Conservation (phyloP, 805 yeast genomes). For the Candida tammaniensis region DNA sequence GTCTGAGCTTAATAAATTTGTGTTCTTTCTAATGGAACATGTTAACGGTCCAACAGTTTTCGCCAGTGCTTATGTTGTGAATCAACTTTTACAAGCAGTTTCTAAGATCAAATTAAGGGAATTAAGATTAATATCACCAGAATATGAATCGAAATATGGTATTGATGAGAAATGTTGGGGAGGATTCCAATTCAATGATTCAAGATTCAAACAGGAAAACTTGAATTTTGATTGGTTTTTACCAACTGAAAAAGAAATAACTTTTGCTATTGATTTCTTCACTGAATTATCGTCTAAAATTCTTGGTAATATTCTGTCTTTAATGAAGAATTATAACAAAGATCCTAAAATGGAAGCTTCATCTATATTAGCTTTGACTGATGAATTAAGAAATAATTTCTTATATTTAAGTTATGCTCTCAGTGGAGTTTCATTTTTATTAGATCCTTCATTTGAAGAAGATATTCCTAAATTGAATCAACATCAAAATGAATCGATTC, state of each 20-base stretch:
- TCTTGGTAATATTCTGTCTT: conserved; percentile 38
- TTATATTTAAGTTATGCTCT: conserved; percentile 56
- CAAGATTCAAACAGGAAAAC: conserved; percentile 47
- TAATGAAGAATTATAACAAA: conserved; percentile 24
- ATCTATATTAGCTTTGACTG: conserved; percentile 34
- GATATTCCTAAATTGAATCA: conserved; percentile 37
- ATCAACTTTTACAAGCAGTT: conserved; percentile 61
- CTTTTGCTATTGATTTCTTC: conserved; percentile 60
- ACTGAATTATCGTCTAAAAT: conserved; percentile 45
- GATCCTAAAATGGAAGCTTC: conserved; percentile 17
- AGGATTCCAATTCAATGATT: conserved; percentile 57
- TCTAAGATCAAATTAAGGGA: conserved; percentile 61
- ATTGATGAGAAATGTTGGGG: conserved; percentile 67
- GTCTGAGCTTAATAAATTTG: conserved; percentile 46
- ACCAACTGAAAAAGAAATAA: conserved; percentile 57
- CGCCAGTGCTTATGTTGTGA: conserved; percentile 59
- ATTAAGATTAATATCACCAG: conserved; percentile 50
- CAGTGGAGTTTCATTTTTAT: conserved; percentile 68
- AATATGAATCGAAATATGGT: conserved; percentile 32
- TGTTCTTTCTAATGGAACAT: conserved; percentile 40
- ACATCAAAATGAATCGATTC: conserved; percentile 29
- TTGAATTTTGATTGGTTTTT: conserved; percentile 71
- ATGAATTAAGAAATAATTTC: conserved; percentile 53
- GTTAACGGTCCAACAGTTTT: conserved; percentile 68
- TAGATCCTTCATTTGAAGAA: conserved; percentile 68